Evolutionary conservation across 345 rosid species (phyloP), one percentile per base, ranked within the genome.

Genomic region (Tarenaya hassleriana): DNA sequence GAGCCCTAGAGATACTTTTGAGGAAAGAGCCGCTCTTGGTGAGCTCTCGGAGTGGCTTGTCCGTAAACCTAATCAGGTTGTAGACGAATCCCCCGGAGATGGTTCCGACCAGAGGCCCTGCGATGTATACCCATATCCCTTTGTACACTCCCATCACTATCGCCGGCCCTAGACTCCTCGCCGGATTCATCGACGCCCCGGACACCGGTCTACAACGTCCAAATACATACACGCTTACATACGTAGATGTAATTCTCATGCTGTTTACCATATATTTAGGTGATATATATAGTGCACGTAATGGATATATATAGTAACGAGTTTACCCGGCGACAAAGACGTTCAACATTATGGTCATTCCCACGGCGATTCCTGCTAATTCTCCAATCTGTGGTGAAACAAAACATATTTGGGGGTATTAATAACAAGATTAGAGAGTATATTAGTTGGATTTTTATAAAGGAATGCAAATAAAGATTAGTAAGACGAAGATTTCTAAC

Each of bases 101-200:
- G 7, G 86, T 48, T 41, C 91, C 88, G 6, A 69, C 35, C 0
- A 72, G 1, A 0, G 95, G 96, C 17, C 86, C 86, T 0, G 67
- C 37, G 0, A 88, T 63, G 42, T 82, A 84, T 24, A 88, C 55
- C 91, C 96, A 84, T 12, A 88, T 33, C 39, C 79, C 83, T 40
- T 63, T 64, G 46, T 68, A 82, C 2, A 34, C 37, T 34, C 67
- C 72, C 78, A 64, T 69, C 24, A 74, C 77, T 4, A 84, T 32
- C 3, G 88, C 95, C 17, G 94, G 96, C 13, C 96, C 94, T 7
- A 84, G 7, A 48, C 84, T 84, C 68, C 96, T 81, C 0, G 96
- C 94, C 6, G 94, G 96, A 64, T 84, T 87, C 96, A 87, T 84
- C 0, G 90, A 84, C 11, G 79, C 96, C 49, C 96, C 94, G 1